phyloP scores from a whole-genome alignment of 352 stramenopile genomes.

The Globisporangium radiosum region DNA sequence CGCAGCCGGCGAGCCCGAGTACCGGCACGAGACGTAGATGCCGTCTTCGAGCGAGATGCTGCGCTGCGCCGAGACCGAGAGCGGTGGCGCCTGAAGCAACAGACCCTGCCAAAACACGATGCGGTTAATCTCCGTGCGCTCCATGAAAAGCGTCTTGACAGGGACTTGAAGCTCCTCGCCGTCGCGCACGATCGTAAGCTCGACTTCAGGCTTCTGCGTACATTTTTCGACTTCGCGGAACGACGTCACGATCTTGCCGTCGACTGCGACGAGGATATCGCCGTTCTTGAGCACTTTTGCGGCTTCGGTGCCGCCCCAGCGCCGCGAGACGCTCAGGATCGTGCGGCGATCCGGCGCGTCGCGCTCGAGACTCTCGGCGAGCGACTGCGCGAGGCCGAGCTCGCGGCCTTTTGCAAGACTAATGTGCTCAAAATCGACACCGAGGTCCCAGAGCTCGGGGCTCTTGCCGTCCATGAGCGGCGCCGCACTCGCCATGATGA shows the following conservation, averaged over 20 bases:
- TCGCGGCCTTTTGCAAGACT: slow-evolving; percentile 86
- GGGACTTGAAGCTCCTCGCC: slow-evolving; percentile 56
- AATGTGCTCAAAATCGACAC: slow-evolving; percentile 84
- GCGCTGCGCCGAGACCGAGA: slow-evolving; percentile 80
- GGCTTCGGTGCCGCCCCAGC: slow-evolving; percentile 71
- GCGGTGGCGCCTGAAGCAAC: slow-evolving; percentile 81
- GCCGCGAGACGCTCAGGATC: slow-evolving; percentile 72
- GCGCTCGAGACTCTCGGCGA: slow-evolving; percentile 71
- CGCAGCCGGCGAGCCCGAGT: slow-evolving; percentile 82
- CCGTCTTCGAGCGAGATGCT: slow-evolving; percentile 79
- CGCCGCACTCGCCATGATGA: slow-evolving; percentile 84
- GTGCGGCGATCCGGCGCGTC: slow-evolving; percentile 62
- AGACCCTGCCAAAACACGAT: slow-evolving; percentile 91
- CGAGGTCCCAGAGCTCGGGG: slow-evolving; percentile 75
- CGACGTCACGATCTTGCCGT: slow-evolving; percentile 77
- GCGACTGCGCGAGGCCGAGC: slow-evolving; percentile 73
- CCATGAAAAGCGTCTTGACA: slow-evolving; percentile 75
- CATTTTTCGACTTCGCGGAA: slow-evolving; percentile 83
- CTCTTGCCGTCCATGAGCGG: slow-evolving; percentile 61
- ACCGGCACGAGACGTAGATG: slow-evolving; percentile 85
- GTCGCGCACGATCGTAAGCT: slow-evolving; percentile 84
- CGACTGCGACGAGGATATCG: slow-evolving; percentile 83
- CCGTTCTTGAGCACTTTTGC: slow-evolving; percentile 68
- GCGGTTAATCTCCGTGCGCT: slow-evolving; percentile 85
- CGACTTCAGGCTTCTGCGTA: slow-evolving; percentile 69